These are phyloP conservation scores for Cytospora paraplurivora DNA, from an alignment of 2,329 filamentous ascomycete genomes.

Conservation along the genomic window DNA sequence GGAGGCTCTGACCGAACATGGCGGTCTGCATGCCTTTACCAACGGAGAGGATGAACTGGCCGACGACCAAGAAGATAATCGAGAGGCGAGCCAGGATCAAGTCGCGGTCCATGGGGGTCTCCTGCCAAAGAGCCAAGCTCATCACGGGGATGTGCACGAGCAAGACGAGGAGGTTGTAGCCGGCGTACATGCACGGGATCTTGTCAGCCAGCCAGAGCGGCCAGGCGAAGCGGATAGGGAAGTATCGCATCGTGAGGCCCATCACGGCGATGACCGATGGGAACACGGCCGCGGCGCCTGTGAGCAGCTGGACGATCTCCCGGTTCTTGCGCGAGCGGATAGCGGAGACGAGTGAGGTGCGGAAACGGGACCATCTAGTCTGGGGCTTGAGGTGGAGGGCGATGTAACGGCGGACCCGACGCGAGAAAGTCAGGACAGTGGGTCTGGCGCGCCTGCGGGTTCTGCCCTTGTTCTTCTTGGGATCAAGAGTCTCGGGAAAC, in stretches of 20 bases:
- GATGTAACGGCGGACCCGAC: background rate
- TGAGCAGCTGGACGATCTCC: slow-evolving; percentile 5
- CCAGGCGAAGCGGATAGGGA: slow-evolving; percentile 21
- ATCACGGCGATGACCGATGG: slow-evolving; percentile 9
- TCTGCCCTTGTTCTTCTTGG: too few species aligned
- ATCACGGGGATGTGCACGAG: slow-evolving; percentile 10
- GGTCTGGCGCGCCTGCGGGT: background rate
- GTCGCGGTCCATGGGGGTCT: background rate
- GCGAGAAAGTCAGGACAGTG: background rate
- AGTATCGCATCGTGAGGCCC: slow-evolving; percentile 19
- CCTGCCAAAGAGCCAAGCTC: background rate
- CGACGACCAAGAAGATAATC: slow-evolving; percentile 7
- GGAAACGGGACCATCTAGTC: slow-evolving; percentile 3
- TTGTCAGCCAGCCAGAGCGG: slow-evolving; percentile 11
- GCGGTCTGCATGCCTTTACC: background rate
- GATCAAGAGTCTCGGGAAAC: slow-evolving; percentile 18
- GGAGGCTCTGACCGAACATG: slow-evolving; percentile 17
- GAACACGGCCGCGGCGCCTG: slow-evolving; percentile 13
- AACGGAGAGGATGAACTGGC: slow-evolving; percentile 13
- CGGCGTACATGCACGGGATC: slow-evolving; percentile 15
- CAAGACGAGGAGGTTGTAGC: slow-evolving; percentile 17
- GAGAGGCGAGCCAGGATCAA: slow-evolving; percentile 18
- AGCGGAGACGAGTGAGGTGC: background rate
- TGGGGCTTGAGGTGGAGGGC: background rate
- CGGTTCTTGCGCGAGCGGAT: slow-evolving; percentile 3